A percentile compares a stretch with the other conserved stretches of the same genome.
Conservation (phyloP, 371 early-diverging fungal species). For the Astathelohania contejeani region DNA sequence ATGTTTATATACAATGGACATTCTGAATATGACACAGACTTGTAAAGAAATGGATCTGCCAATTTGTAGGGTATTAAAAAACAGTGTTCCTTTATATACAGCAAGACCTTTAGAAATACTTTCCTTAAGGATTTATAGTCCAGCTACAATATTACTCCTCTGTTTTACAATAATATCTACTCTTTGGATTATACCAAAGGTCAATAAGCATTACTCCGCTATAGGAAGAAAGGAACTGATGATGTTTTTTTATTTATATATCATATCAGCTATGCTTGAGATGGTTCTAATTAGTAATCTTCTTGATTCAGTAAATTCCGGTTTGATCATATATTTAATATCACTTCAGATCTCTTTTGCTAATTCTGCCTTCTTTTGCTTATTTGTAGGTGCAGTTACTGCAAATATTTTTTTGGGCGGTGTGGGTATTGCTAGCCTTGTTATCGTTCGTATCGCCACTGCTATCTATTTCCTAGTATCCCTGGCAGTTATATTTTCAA, state of each 20-base stretch:
- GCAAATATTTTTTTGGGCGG: conserved; percentile 19
- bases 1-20: conserved; percentile 8
- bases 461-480: conserved; percentile 15
- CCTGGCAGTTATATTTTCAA: conserved; percentile 8
- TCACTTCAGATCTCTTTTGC: conserved; percentile 18
- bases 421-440: background rate
- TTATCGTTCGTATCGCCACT: conserved; percentile 1
- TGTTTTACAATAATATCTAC: conserved; percentile 11
- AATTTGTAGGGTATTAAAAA: conserved; percentile 20
- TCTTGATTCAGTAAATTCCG: background rate
- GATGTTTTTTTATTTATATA: conserved; percentile 38
- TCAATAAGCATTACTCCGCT: conserved; percentile 26
- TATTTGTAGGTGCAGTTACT: conserved; percentile 29
- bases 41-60: conserved; percentile 33
- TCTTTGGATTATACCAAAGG: conserved; percentile 25
- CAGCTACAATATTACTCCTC: conserved; percentile 27
- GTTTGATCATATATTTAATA: conserved; percentile 5
- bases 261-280: conserved; percentile 11
- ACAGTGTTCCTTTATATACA: conserved; percentile 8
- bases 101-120: conserved; percentile 14
- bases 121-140: conserved; percentile 15
- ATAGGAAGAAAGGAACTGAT: conserved; percentile 43
- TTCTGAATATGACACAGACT: conserved; percentile 19
- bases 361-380: conserved; percentile 23
- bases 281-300: conserved; percentile 15